Percentiles rank a stretch among this genome's conserved stretches.
Conservation (phyloP, 2,329 filamentous ascomycete genomes). For the Fusarium xyrophilum region DNA sequence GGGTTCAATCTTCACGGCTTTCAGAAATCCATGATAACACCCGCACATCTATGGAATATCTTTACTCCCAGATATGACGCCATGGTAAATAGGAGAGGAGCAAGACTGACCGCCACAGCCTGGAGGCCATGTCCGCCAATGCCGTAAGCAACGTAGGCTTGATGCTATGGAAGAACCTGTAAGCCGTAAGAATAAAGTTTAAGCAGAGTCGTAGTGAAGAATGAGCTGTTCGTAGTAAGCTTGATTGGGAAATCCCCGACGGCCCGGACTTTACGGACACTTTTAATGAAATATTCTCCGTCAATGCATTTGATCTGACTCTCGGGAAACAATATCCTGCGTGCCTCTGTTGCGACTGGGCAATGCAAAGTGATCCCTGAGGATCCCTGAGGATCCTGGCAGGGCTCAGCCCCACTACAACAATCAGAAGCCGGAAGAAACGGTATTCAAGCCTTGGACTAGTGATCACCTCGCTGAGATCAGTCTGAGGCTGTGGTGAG, state of each 20-base stretch:
- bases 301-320: too few species aligned
- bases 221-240: neutral
- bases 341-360: neutral
- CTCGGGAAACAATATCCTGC: neutral
- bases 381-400: too few species aligned
- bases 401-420: neutral
- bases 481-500: rapidly evolving
- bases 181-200: neutral
- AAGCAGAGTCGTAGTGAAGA: neutral
- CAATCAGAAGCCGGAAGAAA: neutral
- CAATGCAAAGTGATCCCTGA: neutral
- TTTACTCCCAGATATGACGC: neutral
- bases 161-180: rapidly evolving
- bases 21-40: rapidly evolving
- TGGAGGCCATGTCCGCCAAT: neutral
- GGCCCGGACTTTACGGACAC: neutral
- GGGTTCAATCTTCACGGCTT: rapidly evolving
- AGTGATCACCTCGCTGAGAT: neutral
- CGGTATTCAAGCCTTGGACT: rapidly evolving
- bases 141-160: rapidly evolving
- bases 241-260: neutral
- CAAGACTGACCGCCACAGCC: rapidly evolving
- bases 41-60: rapidly evolving
- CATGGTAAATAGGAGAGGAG: neutral
- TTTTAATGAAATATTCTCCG: neutral